These are phyloP conservation scores for Aureobasidium subglaciale DNA, from an alignment of 2,329 filamentous ascomycete species.

Conservation along the genomic window DNA sequence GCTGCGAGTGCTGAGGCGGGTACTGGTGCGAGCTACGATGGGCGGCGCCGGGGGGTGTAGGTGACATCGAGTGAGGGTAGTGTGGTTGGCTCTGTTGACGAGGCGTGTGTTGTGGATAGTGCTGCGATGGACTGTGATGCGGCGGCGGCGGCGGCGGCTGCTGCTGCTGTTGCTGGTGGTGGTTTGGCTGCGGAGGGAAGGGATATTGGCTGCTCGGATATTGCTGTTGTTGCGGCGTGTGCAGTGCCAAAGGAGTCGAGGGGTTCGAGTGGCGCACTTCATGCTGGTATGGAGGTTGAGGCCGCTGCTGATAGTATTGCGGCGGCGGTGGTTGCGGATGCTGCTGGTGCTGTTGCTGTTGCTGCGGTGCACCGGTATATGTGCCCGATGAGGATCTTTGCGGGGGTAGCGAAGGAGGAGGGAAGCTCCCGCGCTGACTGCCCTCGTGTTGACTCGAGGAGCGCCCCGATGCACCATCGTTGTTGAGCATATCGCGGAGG, in stretches of 20 bases:
- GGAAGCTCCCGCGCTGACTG: slow-evolving; percentile 17
- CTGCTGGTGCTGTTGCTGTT: not conserved
- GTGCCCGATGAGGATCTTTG: slow-evolving; percentile 14
- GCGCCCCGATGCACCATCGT: slow-evolving; percentile 22
- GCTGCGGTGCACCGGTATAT: not conserved
- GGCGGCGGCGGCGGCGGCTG: slow-evolving; percentile 10
- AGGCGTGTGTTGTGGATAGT: slow-evolving; percentile 18
- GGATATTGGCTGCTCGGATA: slow-evolving; percentile 10
- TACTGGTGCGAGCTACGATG: slow-evolving; percentile 22
- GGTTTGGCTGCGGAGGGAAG: slow-evolving; percentile 13
- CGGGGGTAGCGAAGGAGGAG: slow-evolving; percentile 17
- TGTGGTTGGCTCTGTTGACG: slow-evolving; percentile 7
- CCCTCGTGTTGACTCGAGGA: slow-evolving; percentile 15
- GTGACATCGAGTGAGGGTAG: slow-evolving; percentile 20
- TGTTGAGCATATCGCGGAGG: slow-evolving; percentile 25
- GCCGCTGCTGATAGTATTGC: not conserved
- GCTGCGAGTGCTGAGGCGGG: slow-evolving; percentile 34
- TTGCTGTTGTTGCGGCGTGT: slow-evolving; percentile 10
- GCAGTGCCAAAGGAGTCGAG: not conserved
- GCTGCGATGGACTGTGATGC: slow-evolving; percentile 25
- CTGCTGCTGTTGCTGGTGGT: slow-evolving; percentile 11
- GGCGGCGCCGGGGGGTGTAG: slow-evolving; percentile 28
- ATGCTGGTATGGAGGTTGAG: not conserved
- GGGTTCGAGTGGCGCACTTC: not conserved
- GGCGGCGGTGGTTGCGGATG: not conserved